Evolutionary conservation across 441 rosid species (phyloP), one percentile per base, ranked within the genome.

Genomic region (Geranium incanum): DNA sequence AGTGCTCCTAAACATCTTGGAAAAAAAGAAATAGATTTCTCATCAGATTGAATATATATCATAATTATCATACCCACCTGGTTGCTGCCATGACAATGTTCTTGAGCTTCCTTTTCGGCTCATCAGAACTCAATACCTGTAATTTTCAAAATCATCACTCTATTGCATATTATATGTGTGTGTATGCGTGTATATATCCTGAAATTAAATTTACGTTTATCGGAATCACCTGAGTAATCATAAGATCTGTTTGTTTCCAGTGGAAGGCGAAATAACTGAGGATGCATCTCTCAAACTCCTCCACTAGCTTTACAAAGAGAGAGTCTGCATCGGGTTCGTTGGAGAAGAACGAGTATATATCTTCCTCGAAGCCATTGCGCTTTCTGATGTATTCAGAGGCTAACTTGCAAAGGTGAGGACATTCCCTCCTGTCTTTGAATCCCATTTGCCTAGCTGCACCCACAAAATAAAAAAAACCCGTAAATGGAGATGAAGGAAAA

Each of bases 81-180:
- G 99, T 90, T 74, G 97, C 99, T n/a, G 93, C 94, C 93, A 95
- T 90, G 77, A 92, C 89, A 77, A 95, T 88, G 78, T 87, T 87
- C 79, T 86, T 92, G 70, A 95, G 89, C 82, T 86, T 95, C 84
- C 79, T 88, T 82, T 86, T 95, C 15, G 97, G 90, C 77, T 89
- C 96, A 74, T 87, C 99, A 6, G 88, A 81, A 70, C 90, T 89
- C 77, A 94, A 81, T 65, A 85, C 92, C 98, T 94, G 77, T 73
- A 68, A 80, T 28, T 28, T 28, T 28, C 33, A 28, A 28, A 28
- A 28, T 28, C 33, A 28, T 28, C 33, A 28, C 33, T 28, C 33
- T 28, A 28, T 28, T 28, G 1, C 33, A 28, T 28, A 28, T 28
- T 28, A 28, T 28, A 21, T 36, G 23, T 18, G 37, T 19, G n/a